Base-by-base conservation (phyloP, 441 rosid genomes). In the Jatropha podagrica region DNA sequence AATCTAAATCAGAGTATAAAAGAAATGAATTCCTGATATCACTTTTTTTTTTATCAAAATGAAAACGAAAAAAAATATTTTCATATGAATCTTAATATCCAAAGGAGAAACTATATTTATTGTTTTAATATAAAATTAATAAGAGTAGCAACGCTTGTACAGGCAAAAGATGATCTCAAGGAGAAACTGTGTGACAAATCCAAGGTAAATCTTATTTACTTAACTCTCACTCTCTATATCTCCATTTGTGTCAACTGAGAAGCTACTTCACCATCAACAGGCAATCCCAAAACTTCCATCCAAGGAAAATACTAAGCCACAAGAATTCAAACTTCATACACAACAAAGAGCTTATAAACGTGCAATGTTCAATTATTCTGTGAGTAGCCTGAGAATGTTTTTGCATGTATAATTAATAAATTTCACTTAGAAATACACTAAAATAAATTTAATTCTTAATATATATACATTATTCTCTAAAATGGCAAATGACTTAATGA, bases 341-440 rank as follows among this genome's bases (percentile, higher is more conserved):
- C 87, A 88, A 48, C 89, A 94, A 77, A 85, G 98, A 86, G 98
- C 97, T 26, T 79, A 73, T 27, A 89, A 88, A 83, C 93, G 97
- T 10, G 97, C 94, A 58, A 85, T 89, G 85, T 92, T 92, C 92
- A 94, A 94, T 79, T 89, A 92, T 71, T 88, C 90, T 68, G 98
- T 89, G 62, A 80, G 87, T 54, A 37, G 1, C 11, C 40, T 37
- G 4, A 58, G 2, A 3, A 13, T 6, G 14, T 17, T 12, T 14
- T 20, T 9, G 44, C 13, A 38, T 56, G 26, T 15, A 51, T 14
- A 4, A 49, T 49, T 49, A 49, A 3, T 49, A 4, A 49, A 11
- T 49, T 10, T 4, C 48, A 32, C 32, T 32, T 32, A 49, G 54
- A 49, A 11, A 49, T 49, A 11, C 12, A 11, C 4, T 11, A 13